Conservation (phyloP, 2,329 filamentous ascomycete genomes). For the Aspergillus awamori region DNA sequence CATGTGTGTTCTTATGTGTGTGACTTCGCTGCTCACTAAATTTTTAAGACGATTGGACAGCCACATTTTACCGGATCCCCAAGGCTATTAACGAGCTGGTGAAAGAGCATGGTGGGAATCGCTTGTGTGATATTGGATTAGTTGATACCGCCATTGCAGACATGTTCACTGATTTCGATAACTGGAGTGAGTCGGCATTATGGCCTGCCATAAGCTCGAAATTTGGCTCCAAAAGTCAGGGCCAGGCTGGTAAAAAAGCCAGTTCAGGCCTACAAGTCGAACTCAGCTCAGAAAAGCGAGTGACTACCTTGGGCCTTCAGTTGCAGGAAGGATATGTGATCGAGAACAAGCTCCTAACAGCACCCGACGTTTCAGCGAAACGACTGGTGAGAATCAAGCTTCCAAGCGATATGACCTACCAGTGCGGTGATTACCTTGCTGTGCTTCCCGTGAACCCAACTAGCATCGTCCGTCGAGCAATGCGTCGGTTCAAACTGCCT, state of each 20-base stretch:
- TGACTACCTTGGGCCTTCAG: conserved; percentile 64
- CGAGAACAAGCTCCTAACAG: conserved; percentile 55
- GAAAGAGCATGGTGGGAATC: conserved; percentile 52
- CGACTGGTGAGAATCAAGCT: conserved; percentile 69
- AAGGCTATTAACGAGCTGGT: conserved; percentile 62
- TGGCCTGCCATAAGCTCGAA: conserved; percentile 55
- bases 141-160: conserved; percentile 66
- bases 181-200: conserved; percentile 64
- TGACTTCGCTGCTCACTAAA: background rate
- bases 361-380: conserved; percentile 58
- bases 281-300: conserved; percentile 56
- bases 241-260: conserved; percentile 5
- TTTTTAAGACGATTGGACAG: conserved; percentile 47
- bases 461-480: conserved; percentile 63
- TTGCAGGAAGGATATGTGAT: conserved; percentile 64
- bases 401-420: conserved; percentile 67
- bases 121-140: conserved; percentile 55
- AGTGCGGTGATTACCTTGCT: conserved; percentile 75
- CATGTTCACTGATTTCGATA: conserved; percentile 69
- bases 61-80: conserved; percentile 69
- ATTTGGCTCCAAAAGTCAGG: conserved; percentile 26
- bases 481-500: conserved; percentile 65
- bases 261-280: conserved; percentile 52
- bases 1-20: background rate
- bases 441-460: conserved; percentile 71